Percentiles rank a stretch among this genome's conserved stretches.
These are phyloP conservation scores for Kwoniella europaea DNA, from an alignment of 768 basidiomycete genomes.

Conservation along the genomic window DNA sequence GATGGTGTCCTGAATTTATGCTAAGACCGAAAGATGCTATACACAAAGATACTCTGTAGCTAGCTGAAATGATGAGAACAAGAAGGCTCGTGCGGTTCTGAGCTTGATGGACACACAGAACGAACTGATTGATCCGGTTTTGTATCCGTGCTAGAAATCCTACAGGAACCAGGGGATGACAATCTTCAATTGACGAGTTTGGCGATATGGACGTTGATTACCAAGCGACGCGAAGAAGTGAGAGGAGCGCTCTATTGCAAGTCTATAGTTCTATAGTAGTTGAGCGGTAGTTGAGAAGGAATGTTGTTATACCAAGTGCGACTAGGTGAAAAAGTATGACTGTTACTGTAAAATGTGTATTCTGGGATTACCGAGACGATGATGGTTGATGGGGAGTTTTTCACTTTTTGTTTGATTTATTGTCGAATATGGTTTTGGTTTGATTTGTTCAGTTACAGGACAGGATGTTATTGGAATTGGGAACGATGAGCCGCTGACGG, in stretches of 20 bases:
- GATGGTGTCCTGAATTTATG: neutral
- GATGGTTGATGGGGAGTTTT: no score
- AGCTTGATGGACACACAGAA: neutral
- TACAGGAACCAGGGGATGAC: neutral
- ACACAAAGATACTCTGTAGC: neutral
- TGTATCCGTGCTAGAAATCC: neutral
- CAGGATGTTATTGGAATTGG: neutral
- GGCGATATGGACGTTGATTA: neutral
- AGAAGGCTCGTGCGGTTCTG: neutral
- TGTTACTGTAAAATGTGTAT: no score
- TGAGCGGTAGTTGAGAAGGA: neutral
- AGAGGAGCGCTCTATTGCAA: neutral
- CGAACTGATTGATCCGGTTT: neutral
- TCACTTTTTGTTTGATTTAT: neutral
- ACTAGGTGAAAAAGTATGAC: no score
- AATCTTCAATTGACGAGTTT: no score
- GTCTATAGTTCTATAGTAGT: neutral
- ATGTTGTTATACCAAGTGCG: conserved; percentile 1
- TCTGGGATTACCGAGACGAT: no score
- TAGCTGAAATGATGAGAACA: neutral
- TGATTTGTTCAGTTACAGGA: neutral
- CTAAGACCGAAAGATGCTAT: neutral
- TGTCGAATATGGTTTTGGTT: neutral
- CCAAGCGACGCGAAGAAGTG: neutral
- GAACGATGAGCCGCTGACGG: conserved; percentile 10